Conservation (phyloP, 495 filamentous ascomycete species). For the Penicillium atrosanguineum region DNA sequence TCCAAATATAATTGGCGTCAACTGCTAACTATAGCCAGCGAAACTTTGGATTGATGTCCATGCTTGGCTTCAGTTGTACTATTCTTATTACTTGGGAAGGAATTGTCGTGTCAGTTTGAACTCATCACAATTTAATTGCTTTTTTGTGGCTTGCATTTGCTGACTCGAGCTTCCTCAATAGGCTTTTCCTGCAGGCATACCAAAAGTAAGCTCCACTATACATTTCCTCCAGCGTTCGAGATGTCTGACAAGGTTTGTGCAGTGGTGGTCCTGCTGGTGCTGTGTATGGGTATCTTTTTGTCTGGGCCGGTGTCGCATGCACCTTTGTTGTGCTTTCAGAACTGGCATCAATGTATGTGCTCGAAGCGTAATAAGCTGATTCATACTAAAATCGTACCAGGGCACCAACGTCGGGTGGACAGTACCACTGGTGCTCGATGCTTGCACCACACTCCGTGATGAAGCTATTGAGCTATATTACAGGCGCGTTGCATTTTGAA, state of each 20-base stretch:
- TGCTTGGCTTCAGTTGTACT: constrained; percentile 50
- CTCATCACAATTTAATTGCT: not conserved
- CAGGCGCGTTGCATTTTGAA: constrained; percentile 27
- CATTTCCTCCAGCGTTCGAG: too few species aligned
- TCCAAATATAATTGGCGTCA: not conserved
- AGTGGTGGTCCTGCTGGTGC: constrained; percentile 53
- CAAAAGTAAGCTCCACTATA: constrained; percentile 25
- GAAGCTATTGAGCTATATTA: constrained; percentile 47
- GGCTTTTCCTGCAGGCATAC: constrained; percentile 34
- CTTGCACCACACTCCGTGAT: constrained; percentile 38
- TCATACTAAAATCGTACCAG: constrained; percentile 7
- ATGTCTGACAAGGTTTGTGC: not conserved
- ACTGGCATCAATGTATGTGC: constrained; percentile 40
- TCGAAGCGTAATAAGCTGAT: not conserved
- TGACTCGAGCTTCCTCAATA: constrained; percentile 2
- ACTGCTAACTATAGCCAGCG: constrained; percentile 23
- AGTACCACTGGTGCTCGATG: constrained; percentile 55
- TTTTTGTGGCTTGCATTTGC: not conserved
- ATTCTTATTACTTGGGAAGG: constrained; percentile 53
- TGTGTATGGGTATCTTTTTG: constrained; percentile 51
- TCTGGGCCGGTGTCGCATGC: constrained; percentile 38
- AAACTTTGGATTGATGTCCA: constrained; percentile 49
- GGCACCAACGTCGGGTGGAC: constrained; percentile 50
- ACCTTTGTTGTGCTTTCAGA: constrained; percentile 36
- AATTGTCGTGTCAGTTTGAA: constrained; percentile 30